Evolutionary conservation across 2,329 filamentous ascomycete genomes (phyloP), one percentile per base, ranked within the genome.

Genomic region (Arthrobotrys iridis): DNA sequence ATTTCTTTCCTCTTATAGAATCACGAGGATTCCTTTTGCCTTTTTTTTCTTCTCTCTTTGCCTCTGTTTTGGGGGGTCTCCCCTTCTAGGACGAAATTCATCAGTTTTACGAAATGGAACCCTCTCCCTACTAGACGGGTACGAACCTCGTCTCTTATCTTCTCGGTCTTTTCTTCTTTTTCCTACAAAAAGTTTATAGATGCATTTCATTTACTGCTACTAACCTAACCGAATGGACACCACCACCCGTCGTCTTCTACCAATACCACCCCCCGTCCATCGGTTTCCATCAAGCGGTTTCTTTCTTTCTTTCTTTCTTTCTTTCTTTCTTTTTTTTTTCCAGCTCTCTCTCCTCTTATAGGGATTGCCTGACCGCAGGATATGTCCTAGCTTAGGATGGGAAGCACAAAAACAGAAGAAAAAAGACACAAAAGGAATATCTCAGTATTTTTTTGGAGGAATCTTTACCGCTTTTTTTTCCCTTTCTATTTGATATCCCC

Each of bases 161-260:
- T 15, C n/a, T n/a, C n/a, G n/a, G n/a, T 35, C 22, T 48, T 30
- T 20, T 35, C 24, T 50, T 30, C 24, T 10, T 30, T 10, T 4
- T 20, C 6, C 13, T 28, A 52, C 18, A 65, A 65, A 70, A 70
- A 62, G 55, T 59, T 70, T 62, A 70, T 60, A 70, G 55, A 70
- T 70, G 28, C 59, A n/a, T n/a, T 52, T 52, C 46, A 11, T 35
- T 52, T 52, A 7, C 50, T 37, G 4, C 55, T 22, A 57, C 48
- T 33, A 20, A n/a, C n/a, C 46, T 24, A 45, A 48, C 35, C n/a
- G 41, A 10, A 22, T 7, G 26, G 55, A 62, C 41, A 35, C 35
- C 59, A 18, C 22, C 20, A 1, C 20, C 28, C 33, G n/a, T 24
- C 11, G 41, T 33, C 28, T 35, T 46, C 37, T 41, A 0, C 20